These are phyloP conservation scores for Trichoderma atrobrunneum DNA, from an alignment of 2,329 filamentous ascomycete genomes.

Conservation along the genomic window DNA sequence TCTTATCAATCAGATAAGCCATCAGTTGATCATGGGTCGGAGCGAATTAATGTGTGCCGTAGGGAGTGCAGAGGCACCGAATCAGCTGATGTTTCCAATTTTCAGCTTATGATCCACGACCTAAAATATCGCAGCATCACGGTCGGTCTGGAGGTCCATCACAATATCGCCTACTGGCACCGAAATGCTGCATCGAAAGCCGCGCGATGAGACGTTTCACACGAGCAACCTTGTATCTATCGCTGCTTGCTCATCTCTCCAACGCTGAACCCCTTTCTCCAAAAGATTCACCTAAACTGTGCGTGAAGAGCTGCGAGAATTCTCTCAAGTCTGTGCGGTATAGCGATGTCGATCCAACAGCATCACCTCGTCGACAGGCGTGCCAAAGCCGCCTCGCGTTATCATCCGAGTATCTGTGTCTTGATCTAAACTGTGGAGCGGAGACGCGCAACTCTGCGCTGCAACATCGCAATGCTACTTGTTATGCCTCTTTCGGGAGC, in stretches of 20 bases:
- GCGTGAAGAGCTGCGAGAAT: neutral
- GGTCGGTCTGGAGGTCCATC: neutral
- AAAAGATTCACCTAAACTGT: neutral
- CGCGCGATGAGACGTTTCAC: neutral
- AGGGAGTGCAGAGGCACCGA: neutral
- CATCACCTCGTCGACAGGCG: neutral
- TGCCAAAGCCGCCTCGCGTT: constrained; percentile 11
- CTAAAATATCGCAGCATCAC: constrained; percentile 2
- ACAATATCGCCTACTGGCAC: neutral
- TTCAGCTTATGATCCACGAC: neutral
- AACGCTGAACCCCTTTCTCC: neutral
- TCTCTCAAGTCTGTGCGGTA: neutral
- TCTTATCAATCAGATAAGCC: constrained; percentile 18
- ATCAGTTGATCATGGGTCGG: constrained; percentile 4
- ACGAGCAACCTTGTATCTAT: neutral
- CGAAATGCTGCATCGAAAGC: neutral
- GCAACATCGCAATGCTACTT: constrained; percentile 10
- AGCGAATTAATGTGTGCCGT: neutral
- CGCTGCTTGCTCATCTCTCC: neutral
- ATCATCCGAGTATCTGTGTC: constrained; percentile 16
- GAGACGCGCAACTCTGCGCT: constrained; percentile 3
- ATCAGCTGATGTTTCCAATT: constrained; percentile 9
- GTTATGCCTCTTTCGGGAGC: neutral
- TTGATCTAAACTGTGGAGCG: constrained; percentile 2
- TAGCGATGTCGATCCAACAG: neutral